Evolutionary conservation across 106 monocot species (phyloP).

Genomic region (Iris macrosiphon): DNA sequence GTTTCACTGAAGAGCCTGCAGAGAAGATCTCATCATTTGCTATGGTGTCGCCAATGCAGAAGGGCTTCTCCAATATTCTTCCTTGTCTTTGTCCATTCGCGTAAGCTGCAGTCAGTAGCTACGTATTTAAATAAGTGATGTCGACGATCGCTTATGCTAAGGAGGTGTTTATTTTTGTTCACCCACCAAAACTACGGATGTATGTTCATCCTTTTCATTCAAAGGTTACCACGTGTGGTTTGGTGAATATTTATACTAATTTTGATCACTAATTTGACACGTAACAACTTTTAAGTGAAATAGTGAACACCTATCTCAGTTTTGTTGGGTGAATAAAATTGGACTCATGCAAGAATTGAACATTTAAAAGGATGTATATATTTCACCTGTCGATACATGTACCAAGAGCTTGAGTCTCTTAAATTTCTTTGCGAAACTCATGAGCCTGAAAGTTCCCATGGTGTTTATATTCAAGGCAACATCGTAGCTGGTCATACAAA

Average conservation of each 20-base stretch:
- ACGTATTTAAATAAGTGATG: background rate
- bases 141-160: background rate
- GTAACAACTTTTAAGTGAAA: too few relatives aligned
- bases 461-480: slow-evolving; percentile 83
- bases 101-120: too few relatives aligned
- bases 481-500: too few relatives aligned
- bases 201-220: too few relatives aligned
- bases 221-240: too few relatives aligned
- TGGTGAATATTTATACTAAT: too few relatives aligned
- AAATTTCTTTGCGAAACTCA: slow-evolving; percentile 60
- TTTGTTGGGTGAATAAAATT: too few relatives aligned
- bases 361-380: too few relatives aligned
- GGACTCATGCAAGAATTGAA: background rate
- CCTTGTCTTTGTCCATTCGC: slow-evolving; percentile 63
- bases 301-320: too few relatives aligned
- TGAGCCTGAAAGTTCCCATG: slow-evolving; percentile 51
- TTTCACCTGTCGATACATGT: slow-evolving; percentile 70
- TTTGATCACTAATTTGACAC: too few relatives aligned
- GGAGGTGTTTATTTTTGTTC: background rate
- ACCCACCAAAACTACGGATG: background rate
- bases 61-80: slow-evolving; percentile 36
- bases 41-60: slow-evolving; percentile 41
- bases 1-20: background rate
- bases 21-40: slow-evolving; percentile 22
- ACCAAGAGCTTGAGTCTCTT: slow-evolving; percentile 66